phyloP scores from a whole-genome alignment of 441 rosid species.

The Aquilaria agallochum region DNA sequence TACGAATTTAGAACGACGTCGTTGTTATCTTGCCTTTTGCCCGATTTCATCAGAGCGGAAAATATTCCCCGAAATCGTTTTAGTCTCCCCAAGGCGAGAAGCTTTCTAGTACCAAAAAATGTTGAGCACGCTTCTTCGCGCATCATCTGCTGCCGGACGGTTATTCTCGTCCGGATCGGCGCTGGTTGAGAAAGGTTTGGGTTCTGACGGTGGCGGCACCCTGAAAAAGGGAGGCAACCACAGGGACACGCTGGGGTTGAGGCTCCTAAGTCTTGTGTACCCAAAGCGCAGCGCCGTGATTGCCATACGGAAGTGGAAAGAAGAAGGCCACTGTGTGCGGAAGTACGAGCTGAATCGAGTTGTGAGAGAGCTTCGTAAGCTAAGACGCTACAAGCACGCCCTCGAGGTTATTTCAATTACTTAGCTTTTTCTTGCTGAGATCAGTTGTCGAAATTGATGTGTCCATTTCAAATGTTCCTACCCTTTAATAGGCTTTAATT shows the following conservation, averaged over 20 bases:
- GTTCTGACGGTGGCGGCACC: constrained; percentile 2
- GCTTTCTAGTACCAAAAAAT: constrained; percentile 12
- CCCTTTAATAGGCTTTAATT: too few relatives aligned
- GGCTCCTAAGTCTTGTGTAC: constrained; percentile 65
- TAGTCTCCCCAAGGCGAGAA: not conserved
- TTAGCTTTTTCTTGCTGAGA: not conserved
- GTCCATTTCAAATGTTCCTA: not conserved
- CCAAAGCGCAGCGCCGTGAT: constrained; percentile 80
- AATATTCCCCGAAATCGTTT: too few relatives aligned
- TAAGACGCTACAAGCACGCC: constrained; percentile 86
- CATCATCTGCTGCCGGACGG: constrained; percentile 36
- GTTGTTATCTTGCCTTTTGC: not conserved
- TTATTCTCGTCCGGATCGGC: constrained; percentile 36
- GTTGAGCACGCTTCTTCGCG: constrained; percentile 32
- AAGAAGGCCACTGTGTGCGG: constrained; percentile 62
- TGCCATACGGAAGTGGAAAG: constrained; percentile 68
- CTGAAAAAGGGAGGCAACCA: constrained; percentile 19
- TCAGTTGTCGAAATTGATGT: not conserved
- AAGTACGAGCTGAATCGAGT: constrained; percentile 88
- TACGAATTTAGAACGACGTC: not conserved
- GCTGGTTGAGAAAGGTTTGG: constrained; percentile 20
- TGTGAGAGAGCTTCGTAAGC: constrained; percentile 85
- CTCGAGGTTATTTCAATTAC: constrained; percentile 49
- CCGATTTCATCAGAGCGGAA: too few relatives aligned
- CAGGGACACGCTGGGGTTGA: constrained; percentile 62